These are phyloP conservation scores for Fusarium illudens DNA, from an alignment of 2,329 filamentous ascomycete species.

Conservation along the genomic window DNA sequence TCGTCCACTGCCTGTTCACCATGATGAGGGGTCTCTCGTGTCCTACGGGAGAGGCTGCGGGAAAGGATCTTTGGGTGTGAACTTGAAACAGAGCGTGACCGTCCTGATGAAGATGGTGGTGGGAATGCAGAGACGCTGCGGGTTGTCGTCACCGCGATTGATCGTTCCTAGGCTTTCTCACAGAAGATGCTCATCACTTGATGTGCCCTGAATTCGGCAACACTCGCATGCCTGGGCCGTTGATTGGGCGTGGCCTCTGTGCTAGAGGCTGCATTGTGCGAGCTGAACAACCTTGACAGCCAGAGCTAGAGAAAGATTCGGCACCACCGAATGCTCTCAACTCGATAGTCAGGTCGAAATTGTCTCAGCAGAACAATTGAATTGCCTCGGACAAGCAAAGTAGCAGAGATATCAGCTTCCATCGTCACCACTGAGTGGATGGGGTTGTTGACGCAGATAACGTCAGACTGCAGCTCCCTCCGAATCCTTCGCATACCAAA, in stretches of 20 bases:
- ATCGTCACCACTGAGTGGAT: not conserved
- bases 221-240: not conserved
- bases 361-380: not conserved
- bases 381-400: not conserved
- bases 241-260: not conserved
- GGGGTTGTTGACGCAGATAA: not conserved
- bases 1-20: constrained; percentile 4
- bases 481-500: not conserved
- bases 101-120: constrained; percentile 5
- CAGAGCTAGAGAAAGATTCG: not conserved
- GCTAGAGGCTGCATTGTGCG: not conserved
- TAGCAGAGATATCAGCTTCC: not conserved
- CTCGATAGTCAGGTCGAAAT: not conserved
- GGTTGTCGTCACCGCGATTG: constrained; percentile 1
- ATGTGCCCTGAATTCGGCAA: not conserved
- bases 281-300: not conserved
- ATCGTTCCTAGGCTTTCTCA: constrained; percentile 2
- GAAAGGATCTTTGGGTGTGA: constrained; percentile 8
- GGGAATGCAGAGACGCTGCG: not conserved
- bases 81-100: constrained; percentile 11
- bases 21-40: not conserved
- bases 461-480: not conserved
- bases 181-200: constrained; percentile 24
- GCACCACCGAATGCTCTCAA: not conserved
- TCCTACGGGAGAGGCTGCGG: not conserved